Evolutionary conservation across 192 early-diverging fungal genomes (phyloP).

Genomic region (Entomortierella parvispora): DNA sequence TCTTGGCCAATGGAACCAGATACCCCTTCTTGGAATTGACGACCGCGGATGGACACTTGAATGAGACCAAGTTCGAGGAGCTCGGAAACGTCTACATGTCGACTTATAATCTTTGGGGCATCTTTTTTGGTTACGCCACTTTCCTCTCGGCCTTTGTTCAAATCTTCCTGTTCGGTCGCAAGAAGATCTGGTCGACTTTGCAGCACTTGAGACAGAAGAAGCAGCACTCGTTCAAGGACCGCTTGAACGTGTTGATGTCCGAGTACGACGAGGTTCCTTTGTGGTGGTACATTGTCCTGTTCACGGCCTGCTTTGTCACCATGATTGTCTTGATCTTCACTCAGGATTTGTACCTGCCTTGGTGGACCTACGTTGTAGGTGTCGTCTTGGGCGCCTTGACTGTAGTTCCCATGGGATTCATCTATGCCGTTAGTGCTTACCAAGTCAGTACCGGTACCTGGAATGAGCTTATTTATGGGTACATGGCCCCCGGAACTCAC

Average conservation of each 20-base stretch:
- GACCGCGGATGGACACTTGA: conserved; percentile 23
- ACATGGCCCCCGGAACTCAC: conserved; percentile 55
- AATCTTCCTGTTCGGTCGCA: conserved; percentile 53
- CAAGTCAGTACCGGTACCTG: conserved; percentile 55
- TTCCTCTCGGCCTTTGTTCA: conserved; percentile 55
- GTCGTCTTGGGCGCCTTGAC: conserved; percentile 48
- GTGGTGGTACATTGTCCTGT: conserved; percentile 48
- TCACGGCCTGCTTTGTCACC: conserved; percentile 47
- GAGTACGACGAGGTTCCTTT: conserved; percentile 49
- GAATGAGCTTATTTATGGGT: conserved; percentile 54
- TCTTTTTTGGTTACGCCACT: conserved; percentile 55
- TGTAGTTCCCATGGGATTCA: conserved; percentile 56
- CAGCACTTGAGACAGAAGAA: conserved; percentile 37
- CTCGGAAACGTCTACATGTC: conserved; percentile 53
- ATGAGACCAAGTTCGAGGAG: conserved; percentile 26
- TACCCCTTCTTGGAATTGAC: conserved; percentile 48
- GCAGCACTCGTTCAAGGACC: conserved; percentile 43
- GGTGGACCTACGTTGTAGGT: conserved; percentile 53
- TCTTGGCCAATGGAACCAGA: conserved; percentile 33
- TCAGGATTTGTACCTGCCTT: conserved; percentile 50
- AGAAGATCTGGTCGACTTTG: conserved; percentile 43
- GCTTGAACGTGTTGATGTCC: conserved; percentile 52
- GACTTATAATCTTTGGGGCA: conserved; percentile 51
- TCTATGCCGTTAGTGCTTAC: conserved; percentile 54
- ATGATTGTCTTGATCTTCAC: conserved; percentile 49